A percentile compares a stretch with the other conserved stretches of the same genome.
Evolutionary conservation across 371 early-diverging fungal genomes (phyloP).

Genomic region (Zychaea mexicana): DNA sequence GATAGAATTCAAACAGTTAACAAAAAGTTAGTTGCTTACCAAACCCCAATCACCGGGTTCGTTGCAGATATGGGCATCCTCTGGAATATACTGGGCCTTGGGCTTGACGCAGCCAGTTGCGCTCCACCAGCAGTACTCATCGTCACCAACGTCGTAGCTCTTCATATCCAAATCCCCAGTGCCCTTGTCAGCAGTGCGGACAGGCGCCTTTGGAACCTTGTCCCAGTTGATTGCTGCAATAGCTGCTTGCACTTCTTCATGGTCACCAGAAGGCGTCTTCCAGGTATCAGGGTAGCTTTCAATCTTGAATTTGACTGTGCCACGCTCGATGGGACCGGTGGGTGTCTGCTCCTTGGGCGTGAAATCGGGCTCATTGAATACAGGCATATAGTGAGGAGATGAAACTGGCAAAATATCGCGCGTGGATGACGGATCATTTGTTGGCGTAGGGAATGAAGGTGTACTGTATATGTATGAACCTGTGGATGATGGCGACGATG

Average conservation of each 20-base stretch:
- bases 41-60: constrained; percentile 51
- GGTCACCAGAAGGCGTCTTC: constrained; percentile 23
- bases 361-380: constrained; percentile 7
- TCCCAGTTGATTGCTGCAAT: constrained; percentile 44
- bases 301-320: constrained; percentile 13
- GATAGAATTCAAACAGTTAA: background rate
- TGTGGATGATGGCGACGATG: too few species aligned
- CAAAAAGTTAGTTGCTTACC: too few species aligned
- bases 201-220: constrained; percentile 40
- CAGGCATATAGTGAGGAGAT: constrained; percentile 17
- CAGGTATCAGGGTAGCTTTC: constrained; percentile 24
- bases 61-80: constrained; percentile 41
- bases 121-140: constrained; percentile 45
- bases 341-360: constrained; percentile 10
- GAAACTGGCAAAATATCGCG: constrained; percentile 9
- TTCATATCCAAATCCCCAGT: constrained; percentile 20
- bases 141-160: constrained; percentile 23
- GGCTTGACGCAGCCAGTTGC: constrained; percentile 43
- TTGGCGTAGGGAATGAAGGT: background rate
- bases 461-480: background rate
- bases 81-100: constrained; percentile 40
- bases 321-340: constrained; percentile 15
- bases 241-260: constrained; percentile 37
- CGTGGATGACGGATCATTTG: constrained; percentile 2
- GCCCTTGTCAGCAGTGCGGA: constrained; percentile 13